Conservation (phyloP, 495 filamentous ascomycete species). For the Penicillium paradoxum region DNA sequence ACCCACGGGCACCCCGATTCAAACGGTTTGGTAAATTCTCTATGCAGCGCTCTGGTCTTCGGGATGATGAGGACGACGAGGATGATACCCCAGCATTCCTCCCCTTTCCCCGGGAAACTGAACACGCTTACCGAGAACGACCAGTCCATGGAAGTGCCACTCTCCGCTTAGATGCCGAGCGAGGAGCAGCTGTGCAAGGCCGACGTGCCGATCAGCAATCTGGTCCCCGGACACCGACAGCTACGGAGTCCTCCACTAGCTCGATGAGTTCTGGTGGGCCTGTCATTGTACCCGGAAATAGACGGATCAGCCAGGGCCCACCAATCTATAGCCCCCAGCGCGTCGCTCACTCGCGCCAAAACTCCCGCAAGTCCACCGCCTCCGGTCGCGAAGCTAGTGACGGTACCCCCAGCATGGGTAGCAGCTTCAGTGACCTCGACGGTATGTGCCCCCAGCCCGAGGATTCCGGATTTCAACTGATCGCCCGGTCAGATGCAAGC, state of each 20-base stretch:
- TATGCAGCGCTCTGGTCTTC: conserved; percentile 28
- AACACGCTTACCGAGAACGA: conserved; percentile 18
- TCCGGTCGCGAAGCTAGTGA: conserved; percentile 68
- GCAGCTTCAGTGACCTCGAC: conserved; percentile 95
- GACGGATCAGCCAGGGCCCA: conserved; percentile 15
- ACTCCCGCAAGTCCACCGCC: conserved; percentile 46
- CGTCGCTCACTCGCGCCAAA: conserved; percentile 52
- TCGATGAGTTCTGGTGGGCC: conserved; percentile 48
- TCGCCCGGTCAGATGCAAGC: conserved; percentile 62
- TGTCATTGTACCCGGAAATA: conserved; percentile 18
- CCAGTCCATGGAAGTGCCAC: conserved; percentile 55
- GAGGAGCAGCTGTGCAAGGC: conserved; percentile 35
- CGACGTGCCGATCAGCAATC: conserved; percentile 25
- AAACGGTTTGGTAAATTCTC: conserved; percentile 40
- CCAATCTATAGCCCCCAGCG: conserved; percentile 50
- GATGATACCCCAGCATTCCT: conserved; percentile 67
- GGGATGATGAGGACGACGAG: conserved; percentile 43
- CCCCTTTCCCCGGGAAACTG: conserved; percentile 48
- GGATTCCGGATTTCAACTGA: conserved; percentile 3
- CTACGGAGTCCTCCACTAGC: conserved; percentile 57
- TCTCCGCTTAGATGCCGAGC: conserved; percentile 46
- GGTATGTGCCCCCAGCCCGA: conserved; percentile 47
- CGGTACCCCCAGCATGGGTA: conserved; percentile 92
- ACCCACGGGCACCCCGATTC: conserved; percentile 23
- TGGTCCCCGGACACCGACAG: conserved; percentile 37